Conservation (phyloP, 2,329 filamentous ascomycete species). For the Bipolaris sorokiniana region DNA sequence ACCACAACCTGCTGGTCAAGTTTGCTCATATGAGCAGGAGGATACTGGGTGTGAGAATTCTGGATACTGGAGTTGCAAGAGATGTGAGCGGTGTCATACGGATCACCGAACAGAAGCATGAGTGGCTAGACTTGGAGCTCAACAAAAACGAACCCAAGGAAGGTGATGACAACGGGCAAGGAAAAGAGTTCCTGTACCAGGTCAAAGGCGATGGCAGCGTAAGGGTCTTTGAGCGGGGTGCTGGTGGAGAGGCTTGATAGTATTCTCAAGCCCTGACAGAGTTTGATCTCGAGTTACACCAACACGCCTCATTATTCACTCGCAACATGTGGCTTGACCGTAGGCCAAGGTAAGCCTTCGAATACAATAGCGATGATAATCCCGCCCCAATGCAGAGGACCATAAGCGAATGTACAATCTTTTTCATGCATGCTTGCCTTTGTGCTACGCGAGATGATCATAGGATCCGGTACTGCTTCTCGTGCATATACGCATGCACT, state of each 20-base stretch:
- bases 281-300: not conserved
- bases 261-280: not conserved
- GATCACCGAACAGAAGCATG: constrained; percentile 61
- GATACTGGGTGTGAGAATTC: constrained; percentile 72
- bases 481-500: not conserved
- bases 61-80: constrained; percentile 87
- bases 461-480: not conserved
- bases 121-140: constrained; percentile 36
- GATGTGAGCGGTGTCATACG: constrained; percentile 90
- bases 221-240: constrained; percentile 83
- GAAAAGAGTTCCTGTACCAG: constrained; percentile 81
- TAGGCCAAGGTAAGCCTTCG: no score
- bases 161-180: constrained; percentile 39
- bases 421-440: not conserved
- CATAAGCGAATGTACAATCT: not conserved
- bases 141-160: constrained; percentile 33
- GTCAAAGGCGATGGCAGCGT: constrained; percentile 79
- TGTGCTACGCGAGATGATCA: not conserved
- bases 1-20: constrained; percentile 66
- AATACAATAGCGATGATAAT: not conserved
- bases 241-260: constrained; percentile 30
- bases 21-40: constrained; percentile 77
- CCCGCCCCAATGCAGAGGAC: not conserved
- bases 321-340: not conserved
- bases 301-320: not conserved